Evolutionary conservation across 805 yeast species (phyloP).

Genomic region (Clavispora carvajalis): DNA sequence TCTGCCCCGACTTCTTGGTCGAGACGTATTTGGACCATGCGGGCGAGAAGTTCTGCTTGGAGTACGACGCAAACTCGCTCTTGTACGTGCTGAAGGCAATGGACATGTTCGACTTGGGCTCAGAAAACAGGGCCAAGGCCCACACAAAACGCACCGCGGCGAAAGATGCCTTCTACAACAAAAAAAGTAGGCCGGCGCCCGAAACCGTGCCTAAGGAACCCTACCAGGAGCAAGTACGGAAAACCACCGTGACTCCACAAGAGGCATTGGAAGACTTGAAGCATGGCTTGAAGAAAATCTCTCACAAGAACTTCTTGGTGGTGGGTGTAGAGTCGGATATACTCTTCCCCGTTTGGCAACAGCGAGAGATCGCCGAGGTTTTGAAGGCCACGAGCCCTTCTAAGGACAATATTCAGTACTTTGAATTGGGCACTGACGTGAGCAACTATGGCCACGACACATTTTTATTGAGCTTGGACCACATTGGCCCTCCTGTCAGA

Average conservation of each 20-base stretch:
- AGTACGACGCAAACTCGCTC: conserved; percentile 86
- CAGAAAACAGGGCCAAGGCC: conserved; percentile 42
- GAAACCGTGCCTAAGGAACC: conserved; percentile 44
- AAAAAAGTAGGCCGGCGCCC: conserved; percentile 1
- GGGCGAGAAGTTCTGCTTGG: conserved; percentile 88
- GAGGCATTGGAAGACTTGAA: conserved; percentile 58
- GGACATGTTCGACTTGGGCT: conserved; percentile 86
- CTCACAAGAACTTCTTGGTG: conserved; percentile 63
- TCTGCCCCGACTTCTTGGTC: conserved; percentile 89
- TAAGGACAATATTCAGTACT: conserved; percentile 45
- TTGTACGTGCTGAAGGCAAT: conserved; percentile 87
- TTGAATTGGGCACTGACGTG: conserved; percentile 70
- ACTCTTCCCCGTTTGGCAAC: conserved; percentile 93
- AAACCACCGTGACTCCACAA: conserved; percentile 44
- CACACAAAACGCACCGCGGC: conserved; percentile 33
- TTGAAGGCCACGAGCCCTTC: conserved; percentile 30
- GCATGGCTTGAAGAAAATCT: conserved; percentile 58
- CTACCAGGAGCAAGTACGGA: conserved; percentile 46
- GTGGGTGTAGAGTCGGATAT: conserved; percentile 93
- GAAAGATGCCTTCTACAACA: conserved; percentile 15
- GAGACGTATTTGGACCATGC: conserved; percentile 93
- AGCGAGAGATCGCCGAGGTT: conserved; percentile 67
- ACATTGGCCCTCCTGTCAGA: conserved; percentile 74
- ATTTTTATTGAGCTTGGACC: conserved; percentile 70
- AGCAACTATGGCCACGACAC: conserved; percentile 92